Percentiles rank a stretch among this genome's conserved stretches.
phyloP scores from a whole-genome alignment of 495 filamentous ascomycete genomes.

The Penicillium cataractarum region DNA sequence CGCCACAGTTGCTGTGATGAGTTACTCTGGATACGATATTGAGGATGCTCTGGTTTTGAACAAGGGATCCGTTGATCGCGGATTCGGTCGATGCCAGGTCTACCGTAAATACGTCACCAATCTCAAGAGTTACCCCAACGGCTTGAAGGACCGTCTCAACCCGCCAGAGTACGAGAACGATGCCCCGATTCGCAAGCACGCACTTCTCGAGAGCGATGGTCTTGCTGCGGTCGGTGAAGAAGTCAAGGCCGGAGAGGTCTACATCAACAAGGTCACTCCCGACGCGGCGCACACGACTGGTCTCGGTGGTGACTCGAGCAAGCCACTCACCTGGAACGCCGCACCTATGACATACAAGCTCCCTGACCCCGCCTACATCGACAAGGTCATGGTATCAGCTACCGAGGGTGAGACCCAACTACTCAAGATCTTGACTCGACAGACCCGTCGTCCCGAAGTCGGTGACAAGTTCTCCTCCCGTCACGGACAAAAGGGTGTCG shows the following conservation, averaged over 20 bases:
- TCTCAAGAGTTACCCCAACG: conserved; percentile 79
- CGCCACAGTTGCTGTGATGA: conserved; percentile 97
- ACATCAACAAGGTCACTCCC: conserved; percentile 85
- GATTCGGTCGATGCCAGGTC: conserved; percentile 95
- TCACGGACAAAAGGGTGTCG: conserved; percentile 97
- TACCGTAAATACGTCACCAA: conserved; percentile 84
- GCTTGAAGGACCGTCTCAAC: conserved; percentile 72
- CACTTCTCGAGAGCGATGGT: conserved; percentile 75
- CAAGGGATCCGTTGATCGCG: conserved; percentile 90
- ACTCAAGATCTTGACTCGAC: conserved; percentile 89
- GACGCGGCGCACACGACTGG: conserved; percentile 67
- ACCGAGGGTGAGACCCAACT: conserved; percentile 80
- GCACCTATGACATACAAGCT: conserved; percentile 80
- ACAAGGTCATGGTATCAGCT: conserved; percentile 88
- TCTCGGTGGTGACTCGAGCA: conserved; percentile 62
- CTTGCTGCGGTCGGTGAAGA: conserved; percentile 79
- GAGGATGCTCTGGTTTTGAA: conserved; percentile 97
- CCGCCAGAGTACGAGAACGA: conserved; percentile 63
- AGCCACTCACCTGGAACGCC: conserved; percentile 60
- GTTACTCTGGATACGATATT: conserved; percentile 98
- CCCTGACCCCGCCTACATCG: conserved; percentile 82
- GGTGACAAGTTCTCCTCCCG: conserved; percentile 98
- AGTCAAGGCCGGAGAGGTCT: conserved; percentile 74
- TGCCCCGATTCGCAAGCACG: conserved; percentile 69
- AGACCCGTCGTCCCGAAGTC: conserved; percentile 90